Percentiles rank a stretch among this genome's conserved stretches.
These are phyloP conservation scores for Adansonia grandidieri DNA, from an alignment of 441 rosid genomes.

Conservation along the genomic window DNA sequence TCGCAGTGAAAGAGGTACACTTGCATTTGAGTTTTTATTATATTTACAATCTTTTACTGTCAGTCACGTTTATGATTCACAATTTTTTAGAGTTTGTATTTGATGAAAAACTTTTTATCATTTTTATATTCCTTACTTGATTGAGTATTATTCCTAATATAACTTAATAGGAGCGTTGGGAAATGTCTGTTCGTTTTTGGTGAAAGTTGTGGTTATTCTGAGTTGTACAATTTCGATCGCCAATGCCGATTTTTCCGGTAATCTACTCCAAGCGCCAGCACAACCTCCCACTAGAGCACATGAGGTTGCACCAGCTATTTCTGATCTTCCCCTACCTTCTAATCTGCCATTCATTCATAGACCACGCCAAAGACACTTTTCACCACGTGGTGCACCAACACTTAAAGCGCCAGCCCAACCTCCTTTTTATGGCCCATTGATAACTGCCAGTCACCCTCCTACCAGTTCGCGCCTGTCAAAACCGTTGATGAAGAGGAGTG, in stretches of 20 bases:
- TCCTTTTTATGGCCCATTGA: slow-evolving; percentile 61
- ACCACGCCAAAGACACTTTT: slow-evolving; percentile 43
- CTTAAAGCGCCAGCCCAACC: slow-evolving; percentile 51
- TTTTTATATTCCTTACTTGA: neutral
- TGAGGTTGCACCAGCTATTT: slow-evolving; percentile 43
- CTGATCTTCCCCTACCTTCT: slow-evolving; percentile 47
- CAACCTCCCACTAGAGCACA: slow-evolving; percentile 47
- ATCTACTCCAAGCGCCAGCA: slow-evolving; percentile 38
- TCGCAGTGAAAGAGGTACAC: neutral
- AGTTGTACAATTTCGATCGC: slow-evolving; percentile 42
- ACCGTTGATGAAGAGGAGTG: slow-evolving; percentile 59
- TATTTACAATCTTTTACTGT: neutral
- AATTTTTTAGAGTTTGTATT: neutral
- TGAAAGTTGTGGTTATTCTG: slow-evolving; percentile 44
- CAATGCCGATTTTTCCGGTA: slow-evolving; percentile 39
- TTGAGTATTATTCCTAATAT: slow-evolving; percentile 21
- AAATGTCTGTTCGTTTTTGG: slow-evolving; percentile 31
- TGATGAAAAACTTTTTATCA: neutral
- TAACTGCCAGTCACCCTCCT: slow-evolving; percentile 63
- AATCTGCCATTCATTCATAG: slow-evolving; percentile 43
- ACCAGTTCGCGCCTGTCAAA: slow-evolving; percentile 61
- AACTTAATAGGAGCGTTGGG: slow-evolving; percentile 46
- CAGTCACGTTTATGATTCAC: neutral
- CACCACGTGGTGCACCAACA: slow-evolving; percentile 46
- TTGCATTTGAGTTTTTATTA: slow-evolving; percentile 10